A percentile compares a stretch with the other conserved stretches of the same genome.
phyloP scores from a whole-genome alignment of 1,284 basidiomycete genomes.

The Fomitopsis betulina region DNA sequence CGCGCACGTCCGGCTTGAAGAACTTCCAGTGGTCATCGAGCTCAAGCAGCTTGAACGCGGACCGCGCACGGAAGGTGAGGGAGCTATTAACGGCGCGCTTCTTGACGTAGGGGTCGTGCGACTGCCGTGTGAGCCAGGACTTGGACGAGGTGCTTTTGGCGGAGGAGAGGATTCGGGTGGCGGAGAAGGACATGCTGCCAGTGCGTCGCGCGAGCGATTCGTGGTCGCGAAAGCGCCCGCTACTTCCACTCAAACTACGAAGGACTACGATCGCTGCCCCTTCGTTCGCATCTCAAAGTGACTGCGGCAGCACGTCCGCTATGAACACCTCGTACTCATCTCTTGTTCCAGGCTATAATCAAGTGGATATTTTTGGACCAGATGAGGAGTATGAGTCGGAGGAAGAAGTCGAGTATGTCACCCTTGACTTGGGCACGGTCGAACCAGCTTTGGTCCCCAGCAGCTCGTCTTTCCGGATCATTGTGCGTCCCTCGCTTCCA shows the following conservation, averaged over 20 bases:
- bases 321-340: slow-evolving; percentile 8
- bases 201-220: too few species aligned
- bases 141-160: slow-evolving; percentile 16
- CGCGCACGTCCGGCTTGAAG: slow-evolving; percentile 45
- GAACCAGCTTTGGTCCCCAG: slow-evolving; percentile 71
- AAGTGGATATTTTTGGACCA: slow-evolving; percentile 55
- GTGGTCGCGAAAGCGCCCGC: neutral
- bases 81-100: slow-evolving; percentile 41
- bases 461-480: slow-evolving; percentile 61
- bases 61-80: slow-evolving; percentile 65
- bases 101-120: slow-evolving; percentile 64
- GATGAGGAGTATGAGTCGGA: slow-evolving; percentile 55
- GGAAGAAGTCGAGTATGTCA: slow-evolving; percentile 64
- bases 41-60: slow-evolving; percentile 83
- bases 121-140: slow-evolving; percentile 59
- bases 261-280: too few species aligned
- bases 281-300: neutral
- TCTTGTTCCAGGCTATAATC: slow-evolving; percentile 49
- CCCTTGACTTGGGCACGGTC: slow-evolving; percentile 65
- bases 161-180: slow-evolving; percentile 14
- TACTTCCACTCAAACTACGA: too few species aligned
- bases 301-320: neutral
- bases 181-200: slow-evolving; percentile 18
- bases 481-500: slow-evolving; percentile 42
- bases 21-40: slow-evolving; percentile 55